phyloP scores from a whole-genome alignment of 495 filamentous ascomycete species.

The Bombardia bombarda region DNA sequence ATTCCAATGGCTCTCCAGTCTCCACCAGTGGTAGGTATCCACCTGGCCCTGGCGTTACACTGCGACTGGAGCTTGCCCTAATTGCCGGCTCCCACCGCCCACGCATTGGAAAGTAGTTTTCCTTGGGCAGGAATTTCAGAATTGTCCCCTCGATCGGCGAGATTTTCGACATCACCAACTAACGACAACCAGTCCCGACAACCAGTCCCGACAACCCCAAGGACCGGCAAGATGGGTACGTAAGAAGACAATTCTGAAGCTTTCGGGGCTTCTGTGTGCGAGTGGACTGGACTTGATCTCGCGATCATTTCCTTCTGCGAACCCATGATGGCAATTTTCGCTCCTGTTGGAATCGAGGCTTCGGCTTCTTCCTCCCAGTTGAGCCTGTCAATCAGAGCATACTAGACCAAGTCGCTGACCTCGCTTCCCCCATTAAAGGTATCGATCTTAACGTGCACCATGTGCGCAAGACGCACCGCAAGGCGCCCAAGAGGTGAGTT shows the following conservation, averaged over 20 bases:
- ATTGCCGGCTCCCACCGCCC: not conserved
- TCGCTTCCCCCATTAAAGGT: constrained; percentile 42
- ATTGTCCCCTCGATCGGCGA: not conserved
- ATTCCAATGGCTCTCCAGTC: no score
- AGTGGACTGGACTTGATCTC: constrained; percentile 28
- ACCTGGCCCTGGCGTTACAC: no score
- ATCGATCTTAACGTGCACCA: constrained; percentile 74
- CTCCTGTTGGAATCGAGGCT: constrained; percentile 9
- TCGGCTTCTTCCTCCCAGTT: constrained; percentile 5
- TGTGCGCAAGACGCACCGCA: constrained; percentile 78
- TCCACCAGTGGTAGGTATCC: no score
- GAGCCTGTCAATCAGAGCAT: constrained; percentile 33
- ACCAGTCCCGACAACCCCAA: not conserved
- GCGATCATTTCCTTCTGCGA: constrained; percentile 27
- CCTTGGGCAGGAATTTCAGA: not conserved
- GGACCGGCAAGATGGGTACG: constrained; percentile 40
- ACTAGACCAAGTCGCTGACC: constrained; percentile 47
- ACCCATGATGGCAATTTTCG: constrained; percentile 23
- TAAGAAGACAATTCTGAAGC: constrained; percentile 17
- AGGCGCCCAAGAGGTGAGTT: constrained; percentile 63
- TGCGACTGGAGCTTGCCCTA: not conserved
- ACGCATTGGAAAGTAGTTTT: not conserved
- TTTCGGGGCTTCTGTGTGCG: constrained; percentile 32
- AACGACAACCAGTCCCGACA: not conserved
- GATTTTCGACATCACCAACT: not conserved